Evolutionary conservation across 768 basidiomycete genomes (phyloP), one percentile per base, ranked within the genome.

Genomic region (Asterophora lycoperdoides): DNA sequence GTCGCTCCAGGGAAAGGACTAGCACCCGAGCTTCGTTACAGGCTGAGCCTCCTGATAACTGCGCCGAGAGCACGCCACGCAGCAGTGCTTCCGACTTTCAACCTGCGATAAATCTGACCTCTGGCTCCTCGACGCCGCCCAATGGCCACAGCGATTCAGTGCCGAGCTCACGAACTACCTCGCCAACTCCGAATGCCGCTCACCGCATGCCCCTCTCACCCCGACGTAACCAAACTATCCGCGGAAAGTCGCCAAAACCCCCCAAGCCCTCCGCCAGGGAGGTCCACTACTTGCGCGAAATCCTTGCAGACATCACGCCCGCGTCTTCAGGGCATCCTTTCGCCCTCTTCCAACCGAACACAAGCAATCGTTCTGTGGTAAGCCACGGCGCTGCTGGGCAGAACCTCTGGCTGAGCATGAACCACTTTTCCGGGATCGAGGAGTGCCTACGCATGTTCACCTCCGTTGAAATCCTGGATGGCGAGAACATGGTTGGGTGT

Each of bases 401-500:
- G 67, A 74, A 69, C 38, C 66, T 68, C 52, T 75, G 77, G 65
- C 61, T 78, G 46, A 75, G 74, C 52, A 62, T 69, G 44, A 73
- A 69, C 18, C 74, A 77, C 36, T 68, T 83, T 9, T 73, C 78
- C 5, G 79, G 83, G 0, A 70, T 86, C 20, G 87, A 89, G 58
- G 91, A 93, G 48, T 91, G 89, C 54, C 66, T 95, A 51, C 75
- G 83, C 54, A 75, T 88, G 70, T 98, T 98, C 68, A 96, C 93
- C 0, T 77, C 86, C 4, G 93, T 96, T n/a, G 94, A 98, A 59
- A 79, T 90, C 6, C 69, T 98, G 29, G 89, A 96, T 56, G 92
- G 91, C 0, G 94, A 96, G 58, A 96, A 98, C 58, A 86, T 84
- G 71, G 93, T 96, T 45, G 93, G 93, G 0, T 98, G 94, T 64